Conservation (phyloP, 1,284 basidiomycete species). For the Naganishia cerealis region DNA sequence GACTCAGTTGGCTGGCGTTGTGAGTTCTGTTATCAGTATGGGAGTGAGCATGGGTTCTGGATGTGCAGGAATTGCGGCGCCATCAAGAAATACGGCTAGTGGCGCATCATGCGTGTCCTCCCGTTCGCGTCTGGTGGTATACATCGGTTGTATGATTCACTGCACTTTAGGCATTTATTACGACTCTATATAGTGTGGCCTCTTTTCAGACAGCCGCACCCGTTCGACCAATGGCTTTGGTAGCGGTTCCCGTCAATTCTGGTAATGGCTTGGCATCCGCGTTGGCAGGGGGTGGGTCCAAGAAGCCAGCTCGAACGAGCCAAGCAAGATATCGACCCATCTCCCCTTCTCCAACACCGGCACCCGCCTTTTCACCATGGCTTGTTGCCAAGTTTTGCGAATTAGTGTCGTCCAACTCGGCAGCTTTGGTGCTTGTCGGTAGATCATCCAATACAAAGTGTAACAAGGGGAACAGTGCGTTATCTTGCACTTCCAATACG, state of each 20-base stretch:
- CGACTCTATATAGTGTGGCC: not conserved
- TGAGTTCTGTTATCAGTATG: constrained; percentile 64
- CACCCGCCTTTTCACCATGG: constrained; percentile 58
- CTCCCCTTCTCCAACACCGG: constrained; percentile 72
- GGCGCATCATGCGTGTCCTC: not conserved
- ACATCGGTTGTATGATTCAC: not conserved
- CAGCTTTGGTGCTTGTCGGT: constrained; percentile 92
- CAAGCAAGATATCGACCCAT: constrained; percentile 92
- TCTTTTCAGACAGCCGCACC: constrained; percentile 30
- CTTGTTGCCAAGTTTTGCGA: constrained; percentile 66
- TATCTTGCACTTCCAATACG: constrained; percentile 88
- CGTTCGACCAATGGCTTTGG: constrained; percentile 53
- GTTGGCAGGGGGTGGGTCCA: constrained; percentile 63
- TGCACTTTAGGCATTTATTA: not conserved
- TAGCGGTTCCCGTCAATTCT: constrained; percentile 48
- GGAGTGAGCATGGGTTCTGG: constrained; percentile 68
- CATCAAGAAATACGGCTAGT: constrained; percentile 3
- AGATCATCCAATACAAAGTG: constrained; percentile 97
- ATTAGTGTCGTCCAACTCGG: constrained; percentile 85
- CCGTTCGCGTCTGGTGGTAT: not conserved
- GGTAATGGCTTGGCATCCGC: constrained; percentile 48
- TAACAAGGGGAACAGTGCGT: constrained; percentile 93
- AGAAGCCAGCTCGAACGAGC: constrained; percentile 83
- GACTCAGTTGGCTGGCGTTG: constrained; percentile 65
- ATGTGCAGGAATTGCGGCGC: constrained; percentile 69